Percentiles rank a stretch among this genome's conserved stretches.
Evolutionary conservation across 2,329 filamentous ascomycete species (phyloP).

Genomic region (Grosmannia huntii): DNA sequence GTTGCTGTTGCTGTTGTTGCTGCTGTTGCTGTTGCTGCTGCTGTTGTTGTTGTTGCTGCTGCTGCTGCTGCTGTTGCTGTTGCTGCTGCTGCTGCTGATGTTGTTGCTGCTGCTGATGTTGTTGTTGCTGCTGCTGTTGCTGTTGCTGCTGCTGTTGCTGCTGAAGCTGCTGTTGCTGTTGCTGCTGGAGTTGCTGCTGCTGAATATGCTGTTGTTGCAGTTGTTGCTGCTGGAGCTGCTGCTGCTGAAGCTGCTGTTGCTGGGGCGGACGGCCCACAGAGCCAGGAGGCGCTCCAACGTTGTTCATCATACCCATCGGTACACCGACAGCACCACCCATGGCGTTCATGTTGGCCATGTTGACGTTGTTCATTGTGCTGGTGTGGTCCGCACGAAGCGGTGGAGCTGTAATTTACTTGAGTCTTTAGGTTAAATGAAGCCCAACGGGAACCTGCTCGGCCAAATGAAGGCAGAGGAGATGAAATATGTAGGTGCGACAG

Average conservation of each 20-base stretch:
- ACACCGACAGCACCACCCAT: conserved; percentile 55
- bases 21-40: conserved; percentile 8
- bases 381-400: neutral
- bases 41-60: conserved; percentile 20
- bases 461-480: neutral
- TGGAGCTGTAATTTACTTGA: neutral
- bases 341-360: conserved; percentile 58
- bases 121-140: conserved; percentile 5
- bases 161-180: conserved; percentile 17
- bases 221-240: conserved; percentile 5
- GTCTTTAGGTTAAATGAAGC: neutral
- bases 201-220: conserved; percentile 1
- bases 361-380: conserved; percentile 46
- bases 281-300: conserved; percentile 27
- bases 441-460: neutral
- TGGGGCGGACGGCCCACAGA: conserved; percentile 15
- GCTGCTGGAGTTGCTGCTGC: neutral
- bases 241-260: conserved; percentile 2
- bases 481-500: neutral
- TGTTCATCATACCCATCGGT: conserved; percentile 56
- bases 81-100: conserved; percentile 7
- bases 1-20: conserved; percentile 5
- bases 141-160: conserved; percentile 12
- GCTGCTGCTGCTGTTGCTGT: conserved; percentile 3
- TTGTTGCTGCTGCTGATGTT: conserved; percentile 1